Evolutionary conservation across 1,284 basidiomycete genomes (phyloP), one percentile per base, ranked within the genome.

Genomic region (Ganoderma lucidum): DNA sequence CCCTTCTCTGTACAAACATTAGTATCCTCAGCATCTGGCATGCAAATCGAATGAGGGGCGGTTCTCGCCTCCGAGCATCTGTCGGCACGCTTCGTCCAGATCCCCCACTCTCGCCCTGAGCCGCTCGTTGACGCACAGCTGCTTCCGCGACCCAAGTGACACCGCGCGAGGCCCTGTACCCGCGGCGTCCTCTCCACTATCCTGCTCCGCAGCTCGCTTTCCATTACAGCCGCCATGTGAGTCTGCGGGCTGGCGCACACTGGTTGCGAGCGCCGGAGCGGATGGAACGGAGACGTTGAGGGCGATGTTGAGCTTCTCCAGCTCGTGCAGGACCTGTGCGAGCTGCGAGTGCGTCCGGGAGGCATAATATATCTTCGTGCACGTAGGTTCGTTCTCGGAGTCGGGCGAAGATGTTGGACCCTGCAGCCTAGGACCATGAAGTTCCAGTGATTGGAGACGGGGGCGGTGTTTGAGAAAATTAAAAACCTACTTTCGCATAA

Each of bases 261-360:
- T 41, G 1, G 41, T 5, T 6, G 48, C 48, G 9, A 32, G 19
- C 9, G 59, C 5, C 3, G 59, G 59, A 0, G 37, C 14, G 9
- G 71, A 67, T 0, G 71, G 42, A 0, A 78, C 61, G 68, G 75
- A 37, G 79, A 77, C 69, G 42, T 75, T 74, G 14, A 76, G 75
- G n/a, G 63, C 71, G 51, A 88, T 84, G 10, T 84, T 85, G 3
- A 95, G 89, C 76, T 92, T 95, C 48, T 86, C 86, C 9, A 99
- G 84, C 80, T 99, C 98, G 5, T 93, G 90, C 14, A 97, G 86
- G 15, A 99, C 88, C 79, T 99, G 97, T 0, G 95, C 88, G 2
- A 99, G 88, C 78, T 99, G 97, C 2, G 95, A 96, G 80, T 99
- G 97, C 0, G 97, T 99, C 39, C 98, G 87, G 0, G 97, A 98